Conservation (phyloP, 495 filamentous ascomycete species). For the Neurospora sp. region DNA sequence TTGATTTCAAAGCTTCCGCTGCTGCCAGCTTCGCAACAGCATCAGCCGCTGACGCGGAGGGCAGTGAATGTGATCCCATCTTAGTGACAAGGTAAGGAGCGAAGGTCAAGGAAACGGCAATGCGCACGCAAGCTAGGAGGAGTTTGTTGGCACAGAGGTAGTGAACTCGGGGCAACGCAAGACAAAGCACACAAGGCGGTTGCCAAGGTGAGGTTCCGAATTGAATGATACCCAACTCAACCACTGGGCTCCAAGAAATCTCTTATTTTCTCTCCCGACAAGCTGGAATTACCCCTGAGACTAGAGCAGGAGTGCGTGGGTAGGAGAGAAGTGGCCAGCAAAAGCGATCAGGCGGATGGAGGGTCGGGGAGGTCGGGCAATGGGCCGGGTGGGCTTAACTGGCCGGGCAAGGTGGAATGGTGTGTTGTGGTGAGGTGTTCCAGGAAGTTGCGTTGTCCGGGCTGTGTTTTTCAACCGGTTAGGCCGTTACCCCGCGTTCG, state of each 20-base stretch:
- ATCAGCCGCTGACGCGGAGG: slow-evolving; percentile 19
- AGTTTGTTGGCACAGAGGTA: neutral
- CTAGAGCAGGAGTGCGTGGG: neutral
- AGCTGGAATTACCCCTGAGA: neutral
- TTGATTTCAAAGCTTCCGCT: neutral
- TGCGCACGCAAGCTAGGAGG: neutral
- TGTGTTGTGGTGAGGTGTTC: neutral
- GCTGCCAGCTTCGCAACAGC: slow-evolving; percentile 21
- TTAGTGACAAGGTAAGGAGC: neutral
- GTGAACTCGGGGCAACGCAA: neutral
- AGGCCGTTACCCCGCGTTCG: neutral
- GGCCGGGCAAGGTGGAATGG: neutral
- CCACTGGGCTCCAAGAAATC: neutral
- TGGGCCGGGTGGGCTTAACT: neutral
- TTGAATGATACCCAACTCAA: neutral
- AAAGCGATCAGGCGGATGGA: neutral
- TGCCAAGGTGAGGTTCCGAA: neutral
- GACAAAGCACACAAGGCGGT: neutral
- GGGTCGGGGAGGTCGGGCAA: neutral
- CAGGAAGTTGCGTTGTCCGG: neutral
- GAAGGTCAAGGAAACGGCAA: neutral
- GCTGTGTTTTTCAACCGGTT: neutral
- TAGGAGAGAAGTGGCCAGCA: neutral
- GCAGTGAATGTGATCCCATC: slow-evolving; percentile 10
- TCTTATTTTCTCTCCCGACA: neutral